Base-by-base conservation (phyloP, 2,329 filamentous ascomycete genomes). In the Apiospora hydei region DNA sequence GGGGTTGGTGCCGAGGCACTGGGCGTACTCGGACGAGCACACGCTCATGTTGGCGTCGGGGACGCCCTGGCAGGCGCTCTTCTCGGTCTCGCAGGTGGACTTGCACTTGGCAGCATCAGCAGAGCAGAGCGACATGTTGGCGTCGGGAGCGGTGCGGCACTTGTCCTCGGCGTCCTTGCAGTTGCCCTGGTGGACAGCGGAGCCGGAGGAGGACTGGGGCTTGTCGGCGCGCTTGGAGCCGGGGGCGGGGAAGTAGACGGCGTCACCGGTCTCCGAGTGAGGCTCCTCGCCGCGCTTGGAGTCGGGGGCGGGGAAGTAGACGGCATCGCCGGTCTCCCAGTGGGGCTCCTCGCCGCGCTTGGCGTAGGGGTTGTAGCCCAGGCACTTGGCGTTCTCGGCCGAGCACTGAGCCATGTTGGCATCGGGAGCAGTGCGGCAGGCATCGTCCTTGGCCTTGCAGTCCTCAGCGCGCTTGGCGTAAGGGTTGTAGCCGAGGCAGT, bases 321-420 rank as follows among this genome's bases (percentile, higher is more conserved):
- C 34, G 5, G 34, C 34, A 6, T 44, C n/a, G 3, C 3, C 64
- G 21, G 8, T 14, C 38, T 26, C 13, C 38, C 43, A 43, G 38
- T 21, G 21, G 7, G 21, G 18, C 16, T 43, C 11, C n/a, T 38
- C 44, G 41, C 18, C 13, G 10, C 67, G 34, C 34, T 69, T 69
- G 7, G 26, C 1, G 26, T 3, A 1, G 26, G 26, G 34, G 34
- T 49, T 34, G 43, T 34, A 30, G 67, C 30, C 67, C 1, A 47
- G 24, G 44, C 67, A 68, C 5, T 34, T 1, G 44, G 67, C 67
- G 4, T 49, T 7, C 4, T 68, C 24, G 3, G 67, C 67, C 2
- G 43, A 49, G 67, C 67, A 68, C 67, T 34, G 24, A 6, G 67
- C 24, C 67, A 49, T 47, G 67, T 68, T 68, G 67, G 67, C 67